Conservation (phyloP, 2,329 filamentous ascomycete species). For the Venturia nashicola region DNA sequence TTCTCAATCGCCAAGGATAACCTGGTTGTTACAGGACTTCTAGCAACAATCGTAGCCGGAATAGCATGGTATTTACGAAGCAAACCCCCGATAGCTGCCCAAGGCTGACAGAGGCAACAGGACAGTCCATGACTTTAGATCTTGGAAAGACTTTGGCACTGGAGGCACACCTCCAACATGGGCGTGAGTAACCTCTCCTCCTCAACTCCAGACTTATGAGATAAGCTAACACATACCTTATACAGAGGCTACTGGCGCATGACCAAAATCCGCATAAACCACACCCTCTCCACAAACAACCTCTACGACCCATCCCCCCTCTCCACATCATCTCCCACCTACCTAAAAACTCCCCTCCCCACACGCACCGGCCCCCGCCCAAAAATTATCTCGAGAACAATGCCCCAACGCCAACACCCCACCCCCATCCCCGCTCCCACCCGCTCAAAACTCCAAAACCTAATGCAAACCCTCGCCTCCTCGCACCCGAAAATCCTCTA, state of each 20-base stretch:
- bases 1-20: not conserved
- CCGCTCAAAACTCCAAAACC: not conserved
- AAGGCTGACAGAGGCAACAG: not conserved
- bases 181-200: not conserved
- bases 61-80: constrained; percentile 6
- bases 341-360: constrained; percentile 3
- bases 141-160: constrained; percentile 8
- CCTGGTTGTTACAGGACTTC: not conserved
- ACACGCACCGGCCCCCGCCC: not conserved
- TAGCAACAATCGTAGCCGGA: not conserved
- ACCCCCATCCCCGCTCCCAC: not conserved
- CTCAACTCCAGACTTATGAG: too few species aligned
- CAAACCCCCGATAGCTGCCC: not conserved
- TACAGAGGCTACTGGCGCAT: constrained; percentile 9
- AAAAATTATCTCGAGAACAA: not conserved
- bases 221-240: not conserved
- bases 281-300: not conserved
- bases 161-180: constrained; percentile 9
- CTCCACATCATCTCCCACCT: not conserved
- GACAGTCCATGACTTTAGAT: constrained; percentile 3
- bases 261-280: constrained; percentile 6
- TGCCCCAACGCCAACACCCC: constrained; percentile 8
- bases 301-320: not conserved
- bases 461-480: constrained; percentile 4
- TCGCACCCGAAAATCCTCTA: not conserved